A percentile compares a stretch with the other conserved stretches of the same genome.
Evolutionary conservation across 345 rosid species (phyloP).

Genomic region (Bretschneidera sinensis): DNA sequence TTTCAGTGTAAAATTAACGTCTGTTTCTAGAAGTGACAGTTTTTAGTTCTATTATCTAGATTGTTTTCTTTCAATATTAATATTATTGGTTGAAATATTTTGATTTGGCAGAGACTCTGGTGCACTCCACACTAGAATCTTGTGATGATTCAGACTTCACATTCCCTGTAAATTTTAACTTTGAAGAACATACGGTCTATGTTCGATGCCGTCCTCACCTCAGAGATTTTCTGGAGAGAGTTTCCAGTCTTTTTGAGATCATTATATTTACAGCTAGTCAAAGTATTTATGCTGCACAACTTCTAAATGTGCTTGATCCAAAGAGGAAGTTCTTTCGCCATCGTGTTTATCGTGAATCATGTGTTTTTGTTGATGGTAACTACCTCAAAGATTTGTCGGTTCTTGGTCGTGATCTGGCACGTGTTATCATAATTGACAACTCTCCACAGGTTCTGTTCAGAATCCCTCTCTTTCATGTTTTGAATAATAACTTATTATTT

Average conservation of each 20-base stretch:
- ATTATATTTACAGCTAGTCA: constrained; percentile 97
- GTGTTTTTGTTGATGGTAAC: constrained; percentile 92
- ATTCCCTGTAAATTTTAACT: constrained; percentile 81
- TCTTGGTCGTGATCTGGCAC: constrained; percentile 94
- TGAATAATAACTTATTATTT: neutral
- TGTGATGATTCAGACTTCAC: constrained; percentile 89
- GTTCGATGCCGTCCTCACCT: constrained; percentile 95
- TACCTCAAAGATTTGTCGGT: constrained; percentile 90
- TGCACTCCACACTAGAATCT: constrained; percentile 86
- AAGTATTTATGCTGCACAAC: constrained; percentile 95
- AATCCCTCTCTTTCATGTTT: constrained; percentile 2
- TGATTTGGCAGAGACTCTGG: constrained; percentile 75
- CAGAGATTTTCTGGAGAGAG: constrained; percentile 85
- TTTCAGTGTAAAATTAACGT: too few relatives aligned
- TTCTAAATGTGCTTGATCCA: constrained; percentile 97
- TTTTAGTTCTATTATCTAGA: neutral
- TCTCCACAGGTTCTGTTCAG: constrained; percentile 81
- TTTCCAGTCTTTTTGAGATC: constrained; percentile 77
- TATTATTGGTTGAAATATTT: constrained; percentile 11
- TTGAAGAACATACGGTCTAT: constrained; percentile 77
- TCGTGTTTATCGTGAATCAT: constrained; percentile 91
- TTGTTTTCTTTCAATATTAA: too few relatives aligned
- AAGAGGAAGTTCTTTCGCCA: constrained; percentile 89
- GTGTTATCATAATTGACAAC: constrained; percentile 80
- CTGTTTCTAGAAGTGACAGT: neutral